These are phyloP conservation scores for Viola pubescens DNA, from an alignment of 441 rosid species.

Conservation along the genomic window DNA sequence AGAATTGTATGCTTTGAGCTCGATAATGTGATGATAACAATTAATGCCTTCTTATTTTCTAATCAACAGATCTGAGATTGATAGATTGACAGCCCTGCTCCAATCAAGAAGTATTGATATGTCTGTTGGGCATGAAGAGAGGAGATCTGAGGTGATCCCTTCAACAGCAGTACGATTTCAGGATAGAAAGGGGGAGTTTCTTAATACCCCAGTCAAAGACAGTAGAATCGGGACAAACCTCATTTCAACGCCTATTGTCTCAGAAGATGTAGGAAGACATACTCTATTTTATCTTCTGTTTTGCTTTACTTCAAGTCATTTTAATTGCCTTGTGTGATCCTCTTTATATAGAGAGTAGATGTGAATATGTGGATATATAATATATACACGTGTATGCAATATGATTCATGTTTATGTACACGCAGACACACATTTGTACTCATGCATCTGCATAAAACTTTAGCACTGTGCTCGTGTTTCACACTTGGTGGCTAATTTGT, in stretches of 20 bases:
- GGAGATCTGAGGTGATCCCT: conserved; percentile 31
- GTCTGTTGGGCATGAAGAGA: conserved; percentile 35
- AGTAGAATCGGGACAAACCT: conserved; percentile 30
- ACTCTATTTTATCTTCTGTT: conserved; percentile 1
- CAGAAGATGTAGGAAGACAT: conserved; percentile 35
- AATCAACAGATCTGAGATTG: conserved; percentile 67
- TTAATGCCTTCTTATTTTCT: background rate
- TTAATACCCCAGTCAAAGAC: conserved; percentile 27
- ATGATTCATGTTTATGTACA: background rate
- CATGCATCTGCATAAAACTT: background rate
- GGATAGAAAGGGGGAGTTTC: conserved; percentile 24
- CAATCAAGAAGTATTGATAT: conserved; percentile 50
- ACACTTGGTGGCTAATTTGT: conserved; percentile 27
- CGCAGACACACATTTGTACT: background rate
- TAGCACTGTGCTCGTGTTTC: conserved; percentile 11
- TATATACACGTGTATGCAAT: background rate
- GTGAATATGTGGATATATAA: background rate
- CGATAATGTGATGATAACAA: background rate
- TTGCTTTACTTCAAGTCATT: conserved; percentile 2
- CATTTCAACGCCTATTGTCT: conserved; percentile 38
- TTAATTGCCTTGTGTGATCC: conserved; percentile 9
- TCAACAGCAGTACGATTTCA: conserved; percentile 21
- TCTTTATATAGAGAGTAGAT: background rate
- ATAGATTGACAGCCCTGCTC: conserved; percentile 62
- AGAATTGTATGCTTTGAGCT: background rate